Percentiles rank a stretch among this genome's conserved stretches.
Conservation (phyloP, 139 green algal genomes). For the Chlorella sp. region DNA sequence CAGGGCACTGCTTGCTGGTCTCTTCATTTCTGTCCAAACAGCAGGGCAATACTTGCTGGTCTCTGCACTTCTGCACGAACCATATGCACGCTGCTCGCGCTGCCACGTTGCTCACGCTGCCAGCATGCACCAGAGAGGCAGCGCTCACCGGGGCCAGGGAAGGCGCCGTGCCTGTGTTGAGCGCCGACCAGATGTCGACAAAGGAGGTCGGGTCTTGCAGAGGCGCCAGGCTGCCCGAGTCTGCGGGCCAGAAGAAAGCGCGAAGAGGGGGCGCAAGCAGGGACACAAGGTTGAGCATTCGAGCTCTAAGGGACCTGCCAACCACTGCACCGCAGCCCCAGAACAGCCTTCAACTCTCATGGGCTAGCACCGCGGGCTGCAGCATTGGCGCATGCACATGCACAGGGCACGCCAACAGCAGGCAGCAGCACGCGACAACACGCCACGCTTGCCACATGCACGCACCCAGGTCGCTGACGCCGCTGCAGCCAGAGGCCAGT, state of each 20-base stretch:
- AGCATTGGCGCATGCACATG: no score
- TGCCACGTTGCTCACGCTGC: not conserved
- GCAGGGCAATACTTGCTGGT: no score
- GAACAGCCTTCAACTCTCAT: not conserved
- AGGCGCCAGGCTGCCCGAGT: not conserved
- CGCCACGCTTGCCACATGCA: not conserved
- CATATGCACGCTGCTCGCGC: no score
- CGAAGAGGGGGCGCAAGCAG: not conserved
- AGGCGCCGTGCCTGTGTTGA: constrained; percentile 9
- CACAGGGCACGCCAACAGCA: not conserved
- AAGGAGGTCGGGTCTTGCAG: constrained; percentile 14
- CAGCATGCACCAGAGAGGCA: not conserved
- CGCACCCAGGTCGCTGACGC: constrained; percentile 21
- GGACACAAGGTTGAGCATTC: not conserved
- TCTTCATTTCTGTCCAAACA: not conserved
- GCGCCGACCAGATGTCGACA: constrained; percentile 50
- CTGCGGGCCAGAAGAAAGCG: not conserved
- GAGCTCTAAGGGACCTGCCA: not conserved
- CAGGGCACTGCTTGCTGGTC: no score
- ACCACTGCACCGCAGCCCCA: not conserved
- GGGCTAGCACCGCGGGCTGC: no score
- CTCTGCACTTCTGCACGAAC: not conserved
- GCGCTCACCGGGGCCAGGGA: not conserved
- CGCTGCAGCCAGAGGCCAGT: constrained; percentile 40
- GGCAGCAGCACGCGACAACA: no score